Evolutionary conservation across 2,329 filamentous ascomycete genomes (phyloP), one percentile per base, ranked within the genome.

Genomic region (Ophiocordyceps sinensis): DNA sequence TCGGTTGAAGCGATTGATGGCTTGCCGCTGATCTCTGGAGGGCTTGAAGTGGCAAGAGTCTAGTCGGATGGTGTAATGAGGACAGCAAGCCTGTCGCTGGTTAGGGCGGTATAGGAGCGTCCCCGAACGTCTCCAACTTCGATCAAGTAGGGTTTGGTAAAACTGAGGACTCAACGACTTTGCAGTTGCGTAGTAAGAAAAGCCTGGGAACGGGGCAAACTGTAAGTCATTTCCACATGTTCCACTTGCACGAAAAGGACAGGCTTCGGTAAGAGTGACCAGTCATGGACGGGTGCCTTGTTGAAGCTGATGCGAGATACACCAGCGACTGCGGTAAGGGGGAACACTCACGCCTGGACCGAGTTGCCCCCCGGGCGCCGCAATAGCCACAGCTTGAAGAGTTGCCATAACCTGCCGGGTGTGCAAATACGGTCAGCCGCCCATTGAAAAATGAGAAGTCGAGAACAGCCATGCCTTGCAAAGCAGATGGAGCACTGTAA

Each of bases 31-130:
- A 51, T 85, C 79, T 56, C 75, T 77, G 26, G 75, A 71, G 6
- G 83, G 67, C 48, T 73, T 77, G 60, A 83, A 84, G 32, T 68
- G 63, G 37, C 65, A 58, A 21, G 77, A 75, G 51, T 85, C 81
- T 17, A 88, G 67, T 37, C 83, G 77, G 41, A 91, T 79, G 1
- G 83, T 87, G 58, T 89, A 96, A 55, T 95, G 87, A 36, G 88
- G 87, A 59, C 91, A 98, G 54, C 91, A 98, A 46, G 86, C 84
- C 43, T 78, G 70, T 44, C 73, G 72, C 52, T 85, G 79, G 58
- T 91, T 82, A 13, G 85, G 84, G 45, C 85, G 77, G 61, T 91
- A 91, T 38, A 91, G 65, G 9, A 86, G 66, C 26, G 64, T 75
- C 14, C 74, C 78, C 31, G 78, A 87, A 47, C 83, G 73, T 58